Evolutionary conservation across 2,329 filamentous ascomycete species (phyloP).

Genomic region (Arthroderma sp.): DNA sequence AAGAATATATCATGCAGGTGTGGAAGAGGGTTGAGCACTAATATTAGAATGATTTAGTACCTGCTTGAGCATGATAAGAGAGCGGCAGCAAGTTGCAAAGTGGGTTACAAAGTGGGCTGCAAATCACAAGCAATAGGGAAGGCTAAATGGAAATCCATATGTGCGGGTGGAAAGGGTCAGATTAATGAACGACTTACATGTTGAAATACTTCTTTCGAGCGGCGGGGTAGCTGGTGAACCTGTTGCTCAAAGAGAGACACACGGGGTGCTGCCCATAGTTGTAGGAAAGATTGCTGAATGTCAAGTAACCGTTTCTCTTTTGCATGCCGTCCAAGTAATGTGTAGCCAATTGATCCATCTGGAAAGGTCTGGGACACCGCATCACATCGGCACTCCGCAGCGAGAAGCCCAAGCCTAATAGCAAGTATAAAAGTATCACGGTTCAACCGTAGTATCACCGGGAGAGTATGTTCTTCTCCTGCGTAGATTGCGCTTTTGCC

Average conservation of each 20-base stretch:
- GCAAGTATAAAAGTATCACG: conserved; percentile 37
- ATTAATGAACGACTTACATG: conserved; percentile 28
- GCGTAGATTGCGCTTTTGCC: conserved; percentile 27
- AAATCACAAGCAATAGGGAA: too few relatives aligned
- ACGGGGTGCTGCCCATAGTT: conserved; percentile 30
- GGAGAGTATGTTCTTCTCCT: conserved; percentile 28
- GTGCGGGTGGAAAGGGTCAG: too few relatives aligned
- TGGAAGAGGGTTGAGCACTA: conserved; percentile 39
- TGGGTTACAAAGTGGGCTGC: too few relatives aligned
- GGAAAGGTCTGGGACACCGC: conserved; percentile 16
- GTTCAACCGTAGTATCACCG: conserved; percentile 35
- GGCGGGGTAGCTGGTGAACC: conserved; percentile 27
- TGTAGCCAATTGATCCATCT: conserved; percentile 3
- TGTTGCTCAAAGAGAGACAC: conserved; percentile 27
- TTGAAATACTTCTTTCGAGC: conserved; percentile 31
- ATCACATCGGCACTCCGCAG: conserved; percentile 30
- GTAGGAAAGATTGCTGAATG: conserved; percentile 27
- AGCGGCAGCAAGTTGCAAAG: neutral
- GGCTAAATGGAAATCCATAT: too few relatives aligned
- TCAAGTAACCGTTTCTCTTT: conserved; percentile 26
- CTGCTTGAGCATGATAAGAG: neutral
- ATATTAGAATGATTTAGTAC: conserved; percentile 8
- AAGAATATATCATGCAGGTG: conserved; percentile 40
- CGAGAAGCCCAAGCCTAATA: conserved; percentile 35
- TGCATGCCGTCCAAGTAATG: conserved; percentile 17